A percentile compares a stretch with the other conserved stretches of the same genome.
Conservation (phyloP, 345 rosid species). For the Adansonia digitata region DNA sequence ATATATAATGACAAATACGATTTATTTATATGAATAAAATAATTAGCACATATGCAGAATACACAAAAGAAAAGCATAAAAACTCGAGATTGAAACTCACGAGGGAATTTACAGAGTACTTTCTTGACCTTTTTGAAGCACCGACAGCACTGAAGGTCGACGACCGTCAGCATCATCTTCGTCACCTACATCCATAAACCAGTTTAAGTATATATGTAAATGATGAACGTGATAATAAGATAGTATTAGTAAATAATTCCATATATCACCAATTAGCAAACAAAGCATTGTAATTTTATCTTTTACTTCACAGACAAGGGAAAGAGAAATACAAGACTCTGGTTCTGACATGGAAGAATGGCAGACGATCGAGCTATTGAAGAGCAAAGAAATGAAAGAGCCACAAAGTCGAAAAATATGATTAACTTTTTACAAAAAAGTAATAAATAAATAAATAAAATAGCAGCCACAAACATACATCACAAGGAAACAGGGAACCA, state of each 20-base stretch:
- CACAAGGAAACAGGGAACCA: background rate
- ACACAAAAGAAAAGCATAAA: too few species aligned
- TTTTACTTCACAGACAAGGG: background rate
- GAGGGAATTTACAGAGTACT: slow-evolving; percentile 56
- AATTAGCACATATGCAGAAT: background rate
- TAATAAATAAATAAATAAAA: too few species aligned
- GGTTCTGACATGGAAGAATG: slow-evolving; percentile 24
- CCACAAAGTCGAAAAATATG: background rate
- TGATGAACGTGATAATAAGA: background rate
- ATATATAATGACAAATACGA: too few species aligned
- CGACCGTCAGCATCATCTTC: slow-evolving; percentile 59
- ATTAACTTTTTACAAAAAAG: background rate
- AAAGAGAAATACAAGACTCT: slow-evolving; percentile 12
- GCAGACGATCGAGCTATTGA: too few species aligned
- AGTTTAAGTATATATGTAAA: too few species aligned
- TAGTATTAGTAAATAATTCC: too few species aligned
- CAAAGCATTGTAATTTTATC: background rate
- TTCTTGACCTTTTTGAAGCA: slow-evolving; percentile 76
- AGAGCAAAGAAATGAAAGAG: background rate
- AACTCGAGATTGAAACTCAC: slow-evolving; percentile 36
- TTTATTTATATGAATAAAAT: too few species aligned
- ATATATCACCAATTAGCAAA: background rate
- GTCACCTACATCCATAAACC: slow-evolving; percentile 56
- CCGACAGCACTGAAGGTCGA: slow-evolving; percentile 56
- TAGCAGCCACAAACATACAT: background rate